Evolutionary conservation across 2,329 filamentous ascomycete genomes (phyloP), one percentile per base, ranked within the genome.

Genomic region (Arthroderma uncinatum): DNA sequence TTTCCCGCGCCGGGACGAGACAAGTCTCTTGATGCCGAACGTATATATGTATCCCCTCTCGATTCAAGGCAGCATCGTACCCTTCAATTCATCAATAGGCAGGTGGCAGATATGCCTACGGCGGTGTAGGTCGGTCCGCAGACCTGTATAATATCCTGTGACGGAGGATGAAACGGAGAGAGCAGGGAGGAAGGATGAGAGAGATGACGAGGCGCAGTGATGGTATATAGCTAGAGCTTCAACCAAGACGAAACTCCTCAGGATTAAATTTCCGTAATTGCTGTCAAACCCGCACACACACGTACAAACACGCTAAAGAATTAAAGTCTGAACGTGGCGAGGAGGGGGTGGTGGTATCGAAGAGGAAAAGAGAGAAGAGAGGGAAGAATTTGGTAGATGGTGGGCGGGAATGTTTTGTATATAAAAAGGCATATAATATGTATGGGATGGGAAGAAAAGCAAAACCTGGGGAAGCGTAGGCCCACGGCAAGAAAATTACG

Each of bases 401-500:
- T 16, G 14, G n/a, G 33, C 4, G 16, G 30, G 50, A 36, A 30
- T 33, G 28, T 30, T 30, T 30, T 50, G 44, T 50, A 50, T 50
- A 50, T 7, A 50, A 50, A 47, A 25, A n/a, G 9, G 34, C 6
- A n/a, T n/a, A n/a, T 34, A 34, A 14, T 37, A 37, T 37, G n/a
- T 37, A 14, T 37, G n/a, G 16, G 6, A 40, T 30, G 28, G 3
- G 14, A 4, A 44, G 40, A 25, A 44, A 44, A 44, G 40, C 40
- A 50, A 50, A 50, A 50, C 44, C 44, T 50, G 44, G 44, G 44
- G 44, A 50, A 50, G 44, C 30, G 25, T 12, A n/a, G 25, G 44
- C 21, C 44, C 44, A 50, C 10, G 21, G 23, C 5, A 16, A 7
- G 14, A 50, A 16, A 50, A 44, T 12, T 12, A 44, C 9, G 12